Evolutionary conservation across 1,284 basidiomycete species (phyloP).

Genomic region (Tylopilus sp.): DNA sequence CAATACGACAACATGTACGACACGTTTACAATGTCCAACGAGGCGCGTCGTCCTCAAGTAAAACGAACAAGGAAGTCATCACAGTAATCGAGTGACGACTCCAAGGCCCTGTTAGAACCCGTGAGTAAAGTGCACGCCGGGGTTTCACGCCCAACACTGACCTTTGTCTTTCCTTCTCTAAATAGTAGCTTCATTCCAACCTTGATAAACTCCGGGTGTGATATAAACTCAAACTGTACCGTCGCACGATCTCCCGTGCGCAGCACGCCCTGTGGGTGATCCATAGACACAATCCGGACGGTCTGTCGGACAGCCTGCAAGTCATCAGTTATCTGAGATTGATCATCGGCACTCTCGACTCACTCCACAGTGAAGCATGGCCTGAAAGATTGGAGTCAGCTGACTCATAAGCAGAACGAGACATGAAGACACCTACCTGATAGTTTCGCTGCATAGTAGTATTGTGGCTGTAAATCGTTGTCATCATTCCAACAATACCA

Average conservation of each 20-base stretch:
- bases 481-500: conserved; percentile 12
- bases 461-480: conserved; percentile 61
- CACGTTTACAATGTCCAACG: not conserved
- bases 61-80: conserved; percentile 3
- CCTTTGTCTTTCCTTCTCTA: conserved; percentile 91
- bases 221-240: conserved; percentile 87
- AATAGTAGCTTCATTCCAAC: conserved; percentile 89
- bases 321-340: not conserved
- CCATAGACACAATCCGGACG: conserved; percentile 82
- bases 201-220: conserved; percentile 86
- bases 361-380: conserved; percentile 82
- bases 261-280: conserved; percentile 80
- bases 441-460: conserved; percentile 89
- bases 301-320: conserved; percentile 80
- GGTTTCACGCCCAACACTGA: conserved; percentile 27
- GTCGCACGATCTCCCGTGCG: conserved; percentile 88
- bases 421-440: conserved; percentile 48
- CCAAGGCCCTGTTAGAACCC: conserved; percentile 36
- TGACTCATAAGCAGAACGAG: not conserved
- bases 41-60: not conserved
- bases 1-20: not conserved
- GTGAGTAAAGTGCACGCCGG: not conserved
- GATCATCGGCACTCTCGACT: conserved; percentile 23
- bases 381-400: conserved; percentile 40
- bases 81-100: conserved; percentile 41